phyloP scores from a whole-genome alignment of 148 eudicot genomes.

The Salicornia ramosissima region DNA sequence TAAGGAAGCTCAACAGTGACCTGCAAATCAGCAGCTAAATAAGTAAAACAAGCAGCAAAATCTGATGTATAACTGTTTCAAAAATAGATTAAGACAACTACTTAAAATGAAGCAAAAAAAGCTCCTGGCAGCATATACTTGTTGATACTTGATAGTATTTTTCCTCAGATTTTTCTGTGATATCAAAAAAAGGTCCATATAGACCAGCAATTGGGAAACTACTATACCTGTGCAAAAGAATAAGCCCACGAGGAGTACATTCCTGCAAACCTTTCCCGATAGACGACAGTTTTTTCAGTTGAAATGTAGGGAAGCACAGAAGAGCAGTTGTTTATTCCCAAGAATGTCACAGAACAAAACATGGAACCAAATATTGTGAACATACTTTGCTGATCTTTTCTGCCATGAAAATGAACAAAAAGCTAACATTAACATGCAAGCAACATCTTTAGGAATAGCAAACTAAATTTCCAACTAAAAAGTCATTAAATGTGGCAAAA shows the following conservation, averaged over 20 bases:
- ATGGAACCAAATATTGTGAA: constrained; percentile 59
- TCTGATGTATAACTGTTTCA: too few relatives aligned
- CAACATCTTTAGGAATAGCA: neutral
- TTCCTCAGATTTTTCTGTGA: too few relatives aligned
- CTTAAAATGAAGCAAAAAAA: neutral
- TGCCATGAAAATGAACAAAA: constrained; percentile 29
- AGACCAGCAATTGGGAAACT: neutral
- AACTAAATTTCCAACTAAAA: neutral
- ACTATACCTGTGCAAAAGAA: constrained; percentile 73
- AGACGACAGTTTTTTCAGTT: constrained; percentile 61
- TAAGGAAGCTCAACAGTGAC: constrained; percentile 69
- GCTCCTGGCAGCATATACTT: neutral
- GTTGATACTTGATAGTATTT: too few relatives aligned
- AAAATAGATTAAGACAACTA: neutral
- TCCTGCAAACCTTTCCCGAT: constrained; percentile 79
- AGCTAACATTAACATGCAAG: neutral
- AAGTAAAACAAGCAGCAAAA: too few relatives aligned
- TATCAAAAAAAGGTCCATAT: neutral
- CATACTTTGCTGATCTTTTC: constrained; percentile 60
- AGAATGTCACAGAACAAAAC: constrained; percentile 42
- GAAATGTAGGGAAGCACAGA: constrained; percentile 44
- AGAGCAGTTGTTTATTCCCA: constrained; percentile 55
- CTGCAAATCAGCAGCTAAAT: constrained; percentile 26
- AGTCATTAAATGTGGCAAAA: neutral
- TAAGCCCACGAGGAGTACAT: constrained; percentile 81